Evolutionary conservation across 768 basidiomycete genomes (phyloP).

Genomic region (Pisolithus marmoratus): DNA sequence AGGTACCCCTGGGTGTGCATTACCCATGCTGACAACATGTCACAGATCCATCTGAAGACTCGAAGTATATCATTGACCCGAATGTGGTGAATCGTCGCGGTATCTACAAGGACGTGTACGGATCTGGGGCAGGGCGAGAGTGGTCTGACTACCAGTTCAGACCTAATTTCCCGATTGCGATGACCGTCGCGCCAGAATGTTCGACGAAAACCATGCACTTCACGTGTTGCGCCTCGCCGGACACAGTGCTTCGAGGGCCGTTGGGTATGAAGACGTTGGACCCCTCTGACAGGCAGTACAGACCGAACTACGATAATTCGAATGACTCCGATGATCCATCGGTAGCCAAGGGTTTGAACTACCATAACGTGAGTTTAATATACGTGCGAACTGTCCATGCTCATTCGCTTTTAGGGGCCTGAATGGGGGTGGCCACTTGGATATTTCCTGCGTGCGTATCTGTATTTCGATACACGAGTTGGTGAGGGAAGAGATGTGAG

Average conservation of each 20-base stretch:
- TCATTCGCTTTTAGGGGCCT: constrained; percentile 55
- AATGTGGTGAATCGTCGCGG: constrained; percentile 80
- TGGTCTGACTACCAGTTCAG: constrained; percentile 98
- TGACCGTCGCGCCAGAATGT: constrained; percentile 97
- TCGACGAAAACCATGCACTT: constrained; percentile 75
- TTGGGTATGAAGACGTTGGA: constrained; percentile 98
- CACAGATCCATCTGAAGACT: constrained; percentile 67
- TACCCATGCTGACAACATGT: constrained; percentile 1
- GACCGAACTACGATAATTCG: constrained; percentile 88
- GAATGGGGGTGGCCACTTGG: constrained; percentile 96
- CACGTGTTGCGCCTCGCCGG: constrained; percentile 75
- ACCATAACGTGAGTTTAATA: constrained; percentile 64
- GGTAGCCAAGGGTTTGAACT: constrained; percentile 91
- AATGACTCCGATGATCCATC: constrained; percentile 82
- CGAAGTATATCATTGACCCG: constrained; percentile 62
- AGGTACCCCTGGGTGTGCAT: background rate
- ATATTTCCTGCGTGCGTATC: constrained; percentile 91
- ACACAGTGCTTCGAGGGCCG: constrained; percentile 75
- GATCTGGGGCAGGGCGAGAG: constrained; percentile 79
- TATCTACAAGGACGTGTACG: constrained; percentile 97
- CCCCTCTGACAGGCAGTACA: constrained; percentile 80
- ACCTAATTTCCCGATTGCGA: constrained; percentile 91
- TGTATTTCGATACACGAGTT: constrained; percentile 73
- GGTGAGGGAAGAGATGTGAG: constrained; percentile 67
- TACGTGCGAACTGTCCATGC: constrained; percentile 2